Base-by-base conservation (phyloP, 176 grass and related monocot species). In the Stipa capillata region DNA sequence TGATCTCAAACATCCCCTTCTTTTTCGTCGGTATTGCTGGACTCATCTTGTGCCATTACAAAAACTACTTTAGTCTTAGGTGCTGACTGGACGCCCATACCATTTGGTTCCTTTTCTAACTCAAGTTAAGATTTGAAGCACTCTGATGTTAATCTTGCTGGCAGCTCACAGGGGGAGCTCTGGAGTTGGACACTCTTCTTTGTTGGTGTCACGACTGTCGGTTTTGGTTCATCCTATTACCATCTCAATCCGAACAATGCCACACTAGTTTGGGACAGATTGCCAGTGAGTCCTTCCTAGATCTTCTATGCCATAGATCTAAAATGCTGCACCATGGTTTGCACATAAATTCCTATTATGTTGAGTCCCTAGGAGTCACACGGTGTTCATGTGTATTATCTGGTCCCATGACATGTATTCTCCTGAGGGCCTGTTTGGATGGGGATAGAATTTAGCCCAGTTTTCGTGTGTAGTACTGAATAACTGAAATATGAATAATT, bases 1-100 rank as follows among this genome's bases (percentile, higher is more conserved):
- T 94, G 33, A 81, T 94, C 45, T 97, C 94, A 62, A 94, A 91
- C 65, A 87, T 94, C 53, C 91, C 91, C n/a, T 94, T 97, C 85
- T 73, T 97, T 57, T 90, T 92, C 29, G 85, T 94, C n/a, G 89
- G 94, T 3, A 11, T 94, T 13, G 57, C 68, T 4, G 91, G 91
- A 16, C 72, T 97, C 60, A 21, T 93, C 77, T 60, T 93, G 67
- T 88, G 85, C 85, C 88, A 87, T 47, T 83, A 81, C 65, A 82
- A 79, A 21, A 85, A 90, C 67, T 93, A 87, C 64, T 97, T 90
- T 61, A 91, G 74, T 27, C 76, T 92, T 75, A 88, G 87, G 91
- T 97, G 62, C 45, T 45, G 9, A 25, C 27, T 24, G 11, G 21
- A 49, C 40, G 56, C 41, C 79, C 7, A 25, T 33, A 0, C 15